A percentile compares a stretch with the other conserved stretches of the same genome.
Evolutionary conservation across 2,329 filamentous ascomycete genomes (phyloP).

Genomic region (Ophiostoma novo-ulmi): DNA sequence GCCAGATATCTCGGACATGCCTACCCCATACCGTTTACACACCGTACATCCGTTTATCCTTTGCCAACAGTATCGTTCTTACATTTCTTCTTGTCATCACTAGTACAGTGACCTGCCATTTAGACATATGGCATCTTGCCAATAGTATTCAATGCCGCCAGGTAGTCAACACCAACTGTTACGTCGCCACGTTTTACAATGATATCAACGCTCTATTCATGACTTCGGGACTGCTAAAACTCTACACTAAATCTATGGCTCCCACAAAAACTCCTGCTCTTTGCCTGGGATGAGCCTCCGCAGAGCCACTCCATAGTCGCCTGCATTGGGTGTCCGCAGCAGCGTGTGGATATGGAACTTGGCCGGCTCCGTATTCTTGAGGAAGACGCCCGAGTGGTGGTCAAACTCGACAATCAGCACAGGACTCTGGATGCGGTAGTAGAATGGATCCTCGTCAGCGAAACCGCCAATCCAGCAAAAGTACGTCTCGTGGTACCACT

Average conservation of each 20-base stretch:
- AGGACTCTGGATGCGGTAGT: conserved; percentile 71
- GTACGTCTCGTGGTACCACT: conserved; percentile 64
- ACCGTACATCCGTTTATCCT: too few relatives aligned
- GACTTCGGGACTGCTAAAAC: not conserved
- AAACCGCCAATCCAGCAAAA: conserved; percentile 74
- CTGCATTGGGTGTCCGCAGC: conserved; percentile 65
- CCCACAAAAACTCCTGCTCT: conserved; percentile 20
- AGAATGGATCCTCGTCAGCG: conserved; percentile 64
- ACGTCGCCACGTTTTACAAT: not conserved
- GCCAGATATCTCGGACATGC: not conserved
- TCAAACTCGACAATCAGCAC: conserved; percentile 73
- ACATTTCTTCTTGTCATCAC: too few relatives aligned
- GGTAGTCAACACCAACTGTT: too few relatives aligned
- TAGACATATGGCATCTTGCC: not conserved
- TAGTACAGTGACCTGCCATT: too few relatives aligned
- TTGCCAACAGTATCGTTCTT: too few relatives aligned
- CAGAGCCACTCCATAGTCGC: conserved; percentile 64
- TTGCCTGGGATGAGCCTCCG: conserved; percentile 33
- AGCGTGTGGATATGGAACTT: conserved; percentile 78
- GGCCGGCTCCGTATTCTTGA: conserved; percentile 65
- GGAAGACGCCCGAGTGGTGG: conserved; percentile 69
- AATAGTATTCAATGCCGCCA: not conserved
- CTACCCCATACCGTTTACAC: not conserved
- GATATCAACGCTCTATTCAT: not conserved
- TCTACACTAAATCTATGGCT: not conserved